Evolutionary conservation across 441 rosid species (phyloP), one percentile per base, ranked within the genome.

Genomic region (Mallotus japonicus): DNA sequence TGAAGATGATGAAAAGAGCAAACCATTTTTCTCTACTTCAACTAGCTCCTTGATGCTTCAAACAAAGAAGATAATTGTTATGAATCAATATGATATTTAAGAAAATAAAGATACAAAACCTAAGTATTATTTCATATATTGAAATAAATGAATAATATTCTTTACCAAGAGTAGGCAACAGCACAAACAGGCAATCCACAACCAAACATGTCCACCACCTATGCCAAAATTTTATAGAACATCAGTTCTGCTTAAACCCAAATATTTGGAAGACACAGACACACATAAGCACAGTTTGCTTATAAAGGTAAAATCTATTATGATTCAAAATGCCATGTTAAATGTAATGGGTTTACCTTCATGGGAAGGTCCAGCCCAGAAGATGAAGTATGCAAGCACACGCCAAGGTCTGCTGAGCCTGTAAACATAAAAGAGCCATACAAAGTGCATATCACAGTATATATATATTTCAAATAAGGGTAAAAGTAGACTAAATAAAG

Each of bases 121-220:
- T 42, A 49, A 1, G n/a, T 16, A 73, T 13, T 22, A 20, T 5
- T 46, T 62, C 13, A 56, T 24, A 54, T 34, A 32, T 24, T 61
- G 22, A 58, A 61, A 67, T 60, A 66, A 56, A 64, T 64, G 51
- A 34, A 50, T 37, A 20, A 10, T 57, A 73, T 59, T 58, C 14
- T 49, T 77, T 86, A 95, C 98, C 98, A 92, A 53, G 98, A 91
- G 88, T 89, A 95, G 69, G 98, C 89, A 79, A 88, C 97, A 32
- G 97, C 93, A 69, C 99, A 95, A 65, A 93, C 98, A 63, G 99
- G 99, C n/a, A 95, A 85, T 70, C 99, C 98, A 79, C 97, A 95
- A 71, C 99, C 99, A 51, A 95, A 90, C 99, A 95, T 95, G 81
- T 95, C 98, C 77, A 95, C 99, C 51, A 95, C 97, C 98, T 95